These are phyloP conservation scores for Scheffersomyces ergatensis DNA, from an alignment of 805 yeast species.

Conservation along the genomic window DNA sequence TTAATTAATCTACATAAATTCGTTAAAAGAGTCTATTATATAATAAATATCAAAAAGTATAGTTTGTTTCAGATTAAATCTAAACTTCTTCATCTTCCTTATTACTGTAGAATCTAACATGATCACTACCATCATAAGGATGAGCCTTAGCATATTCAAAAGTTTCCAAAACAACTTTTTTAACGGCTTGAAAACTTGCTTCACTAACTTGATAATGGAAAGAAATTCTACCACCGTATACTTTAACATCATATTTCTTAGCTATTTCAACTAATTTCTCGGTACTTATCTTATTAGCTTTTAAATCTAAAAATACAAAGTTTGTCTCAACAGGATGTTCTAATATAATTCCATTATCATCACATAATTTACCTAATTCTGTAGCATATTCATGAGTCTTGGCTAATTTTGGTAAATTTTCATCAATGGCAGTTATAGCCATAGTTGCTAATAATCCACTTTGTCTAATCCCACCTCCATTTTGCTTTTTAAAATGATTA, in stretches of 20 bases:
- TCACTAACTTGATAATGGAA: constrained; percentile 57
- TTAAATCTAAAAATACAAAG: constrained; percentile 73
- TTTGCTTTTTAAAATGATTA: constrained; percentile 84
- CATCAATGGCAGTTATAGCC: constrained; percentile 77
- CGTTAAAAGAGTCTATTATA: no score
- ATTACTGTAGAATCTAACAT: constrained; percentile 6
- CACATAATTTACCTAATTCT: constrained; percentile 54
- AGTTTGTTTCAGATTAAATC: no score
- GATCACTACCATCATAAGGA: constrained; percentile 34
- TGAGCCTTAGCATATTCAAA: constrained; percentile 49
- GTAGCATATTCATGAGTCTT: constrained; percentile 51
- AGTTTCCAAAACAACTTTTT: constrained; percentile 56
- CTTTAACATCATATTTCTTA: constrained; percentile 56
- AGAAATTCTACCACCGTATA: constrained; percentile 74
- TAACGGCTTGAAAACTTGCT: constrained; percentile 31
- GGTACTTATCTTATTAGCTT: constrained; percentile 53
- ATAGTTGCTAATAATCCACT: constrained; percentile 77
- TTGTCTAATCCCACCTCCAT: constrained; percentile 93
- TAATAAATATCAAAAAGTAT: no score
- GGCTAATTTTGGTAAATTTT: constrained; percentile 59
- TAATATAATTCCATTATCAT: constrained; percentile 50
- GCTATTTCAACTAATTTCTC: constrained; percentile 53
- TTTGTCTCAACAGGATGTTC: constrained; percentile 81
- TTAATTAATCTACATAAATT: no score
- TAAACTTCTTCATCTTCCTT: constrained; percentile 3